These are phyloP conservation scores for Boletus rex-veris DNA, from an alignment of 768 basidiomycete species.

Conservation along the genomic window DNA sequence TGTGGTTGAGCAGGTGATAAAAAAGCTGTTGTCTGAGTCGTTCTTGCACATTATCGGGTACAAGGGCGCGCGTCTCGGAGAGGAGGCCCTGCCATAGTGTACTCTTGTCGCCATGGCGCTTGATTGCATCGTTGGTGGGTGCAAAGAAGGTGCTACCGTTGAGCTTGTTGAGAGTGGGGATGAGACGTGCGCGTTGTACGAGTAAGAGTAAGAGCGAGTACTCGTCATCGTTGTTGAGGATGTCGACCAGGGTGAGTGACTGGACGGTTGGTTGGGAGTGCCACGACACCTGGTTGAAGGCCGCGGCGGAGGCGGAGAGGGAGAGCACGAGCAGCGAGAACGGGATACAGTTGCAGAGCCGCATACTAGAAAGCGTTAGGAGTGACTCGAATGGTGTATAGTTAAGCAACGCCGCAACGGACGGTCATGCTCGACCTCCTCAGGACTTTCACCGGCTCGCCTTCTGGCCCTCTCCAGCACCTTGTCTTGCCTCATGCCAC, in stretches of 20 bases:
- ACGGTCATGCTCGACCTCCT: slow-evolving; percentile 47
- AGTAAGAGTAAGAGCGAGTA: slow-evolving; percentile 72
- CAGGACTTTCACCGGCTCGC: slow-evolving; percentile 47
- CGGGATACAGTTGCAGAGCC: slow-evolving; percentile 33
- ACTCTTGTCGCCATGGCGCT: slow-evolving; percentile 39
- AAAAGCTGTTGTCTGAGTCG: slow-evolving; percentile 86
- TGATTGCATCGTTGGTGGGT: slow-evolving; percentile 89
- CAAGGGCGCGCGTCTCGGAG: slow-evolving; percentile 27
- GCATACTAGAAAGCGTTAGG: slow-evolving; percentile 21
- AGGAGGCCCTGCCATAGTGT: slow-evolving; percentile 32
- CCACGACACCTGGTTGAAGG: slow-evolving; percentile 23
- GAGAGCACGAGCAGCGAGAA: slow-evolving; percentile 32
- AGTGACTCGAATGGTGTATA: neutral
- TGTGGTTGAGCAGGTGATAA: slow-evolving; percentile 89
- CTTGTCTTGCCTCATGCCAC: slow-evolving; percentile 53
- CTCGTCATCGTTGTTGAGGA: slow-evolving; percentile 70
- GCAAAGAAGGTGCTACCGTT: slow-evolving; percentile 86
- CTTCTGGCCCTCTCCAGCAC: slow-evolving; percentile 52
- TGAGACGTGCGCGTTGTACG: slow-evolving; percentile 79
- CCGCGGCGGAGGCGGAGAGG: slow-evolving; percentile 10
- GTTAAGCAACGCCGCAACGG: slow-evolving; percentile 7
- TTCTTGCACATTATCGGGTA: slow-evolving; percentile 79
- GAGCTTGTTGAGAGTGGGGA: slow-evolving; percentile 88
- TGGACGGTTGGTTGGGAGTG: slow-evolving; percentile 18
- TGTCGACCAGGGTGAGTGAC: slow-evolving; percentile 71